A percentile compares a stretch with the other conserved stretches of the same genome.
Evolutionary conservation across 108 stramenopile genomes (phyloP).

Genomic region (Parietichytrium sp.): DNA sequence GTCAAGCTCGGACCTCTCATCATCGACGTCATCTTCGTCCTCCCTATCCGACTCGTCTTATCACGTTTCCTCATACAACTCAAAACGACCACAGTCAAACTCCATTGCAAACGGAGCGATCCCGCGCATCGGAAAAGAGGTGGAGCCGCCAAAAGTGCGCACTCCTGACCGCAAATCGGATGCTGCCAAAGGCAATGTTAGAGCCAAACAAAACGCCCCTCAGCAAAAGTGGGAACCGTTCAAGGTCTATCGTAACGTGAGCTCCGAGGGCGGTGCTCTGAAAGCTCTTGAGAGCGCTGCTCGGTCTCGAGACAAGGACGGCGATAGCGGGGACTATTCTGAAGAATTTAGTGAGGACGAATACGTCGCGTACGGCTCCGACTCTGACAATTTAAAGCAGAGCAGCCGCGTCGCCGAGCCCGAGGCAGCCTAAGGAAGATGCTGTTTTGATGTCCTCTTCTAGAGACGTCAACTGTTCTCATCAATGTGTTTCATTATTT

Average conservation of each 20-base stretch:
- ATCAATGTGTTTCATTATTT: too few species aligned
- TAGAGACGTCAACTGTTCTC: too few species aligned
- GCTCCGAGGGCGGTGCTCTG: not conserved
- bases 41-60: too few species aligned
- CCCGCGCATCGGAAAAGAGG: not conserved
- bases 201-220: not conserved
- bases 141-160: not conserved
- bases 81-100: not conserved
- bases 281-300: not conserved
- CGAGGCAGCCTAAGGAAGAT: too few species aligned
- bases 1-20: not conserved
- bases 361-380: constrained; percentile 21
- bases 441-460: too few species aligned
- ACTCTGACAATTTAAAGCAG: too few species aligned
- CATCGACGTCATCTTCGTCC: too few species aligned
- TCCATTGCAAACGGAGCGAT: not conserved
- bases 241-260: not conserved
- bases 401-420: too few species aligned
- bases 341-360: constrained; percentile 33
- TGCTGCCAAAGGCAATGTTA: not conserved
- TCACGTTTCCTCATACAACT: too few species aligned
- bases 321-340: not conserved
- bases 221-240: not conserved
- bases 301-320: not conserved
- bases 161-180: not conserved